Evolutionary conservation across 306 rosid genomes (phyloP), one percentile per base, ranked within the genome.

Genomic region (Elaeagnus macrophylla): DNA sequence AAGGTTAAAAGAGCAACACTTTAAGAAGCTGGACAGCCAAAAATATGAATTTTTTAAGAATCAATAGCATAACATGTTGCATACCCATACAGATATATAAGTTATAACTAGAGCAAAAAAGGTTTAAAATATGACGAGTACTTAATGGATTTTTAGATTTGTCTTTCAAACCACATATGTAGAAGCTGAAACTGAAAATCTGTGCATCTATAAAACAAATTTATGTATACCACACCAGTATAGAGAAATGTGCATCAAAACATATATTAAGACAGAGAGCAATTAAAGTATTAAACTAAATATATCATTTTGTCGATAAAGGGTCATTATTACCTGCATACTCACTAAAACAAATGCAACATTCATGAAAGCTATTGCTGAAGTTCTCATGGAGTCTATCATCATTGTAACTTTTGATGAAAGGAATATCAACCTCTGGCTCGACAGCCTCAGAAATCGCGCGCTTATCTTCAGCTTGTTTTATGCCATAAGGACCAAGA

Each of bases 301-400:
- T 37, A 57, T 12, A 60, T 17, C 38, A 37, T 48, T 41, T 48
- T 38, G 36, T 66, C 63, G 51, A 59, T 25, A 64, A 51, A 62
- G 43, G 42, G 17, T 56, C 53, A 55, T 57, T 48, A 44, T 65
- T 75, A 89, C 97, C 97, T 60, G 94, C 62, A 77, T 67, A 75
- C 64, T 79, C 88, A 43, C 73, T 73, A 67, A 75, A 81, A 81
- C 97, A 89, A 69, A 89, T 86, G 73, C 81, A 60, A 67, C 97
- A 89, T 59, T 75, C 77, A 53, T 86, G 95, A 59, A 81, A 61
- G 72, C 74, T 79, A 47, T 55, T 73, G 55, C 37, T 71, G 76
- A 89, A 89, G 68, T 73, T 82, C 65, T 83, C 84, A 51, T 62
- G 80, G 49, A 57, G 77, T 57, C 70, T 81, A 62, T 83, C 81